Conservation (phyloP, 202 grass and related monocot genomes). For the Saccharum hybrid region DNA sequence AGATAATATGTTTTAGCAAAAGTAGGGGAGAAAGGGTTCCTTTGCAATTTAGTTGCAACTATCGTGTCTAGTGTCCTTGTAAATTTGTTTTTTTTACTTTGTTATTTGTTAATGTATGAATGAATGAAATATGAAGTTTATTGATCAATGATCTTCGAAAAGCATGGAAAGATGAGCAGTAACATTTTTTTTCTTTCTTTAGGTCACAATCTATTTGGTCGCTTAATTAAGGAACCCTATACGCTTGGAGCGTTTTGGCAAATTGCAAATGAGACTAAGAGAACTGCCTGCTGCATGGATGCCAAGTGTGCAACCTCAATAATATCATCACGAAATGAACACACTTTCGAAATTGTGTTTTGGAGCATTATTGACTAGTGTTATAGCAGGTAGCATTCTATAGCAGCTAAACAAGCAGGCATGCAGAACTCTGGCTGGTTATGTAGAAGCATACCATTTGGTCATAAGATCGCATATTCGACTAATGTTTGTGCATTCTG, state of each 20-base stretch:
- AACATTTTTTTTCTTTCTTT: not conserved
- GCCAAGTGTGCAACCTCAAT: not conserved
- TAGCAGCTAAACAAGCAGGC: not conserved
- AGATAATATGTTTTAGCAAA: slow-evolving; percentile 46
- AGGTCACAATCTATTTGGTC: slow-evolving; percentile 1
- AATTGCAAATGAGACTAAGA: not conserved
- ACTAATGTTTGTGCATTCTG: too few species aligned
- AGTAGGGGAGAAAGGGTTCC: slow-evolving; percentile 14
- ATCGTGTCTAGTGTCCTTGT: slow-evolving; percentile 17
- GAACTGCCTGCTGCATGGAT: not conserved
- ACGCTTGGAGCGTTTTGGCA: not conserved
- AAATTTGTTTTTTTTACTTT: slow-evolving; percentile 30
- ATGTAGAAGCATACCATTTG: not conserved
- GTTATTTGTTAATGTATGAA: slow-evolving; percentile 13
- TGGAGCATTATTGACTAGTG: not conserved
- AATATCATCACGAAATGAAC: not conserved
- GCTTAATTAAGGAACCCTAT: not conserved
- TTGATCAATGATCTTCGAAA: not conserved
- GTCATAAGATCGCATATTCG: too few species aligned
- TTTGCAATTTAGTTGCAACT: slow-evolving; percentile 16
- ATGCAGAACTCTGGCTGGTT: not conserved
- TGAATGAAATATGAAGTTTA: slow-evolving; percentile 1
- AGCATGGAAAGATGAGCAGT: not conserved
- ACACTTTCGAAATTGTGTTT: not conserved
- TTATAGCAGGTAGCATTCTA: not conserved